Percentiles rank a stretch among this genome's conserved stretches.
These are phyloP conservation scores for Penstemon eatonii DNA, from an alignment of 257 asterid species.

Conservation along the genomic window DNA sequence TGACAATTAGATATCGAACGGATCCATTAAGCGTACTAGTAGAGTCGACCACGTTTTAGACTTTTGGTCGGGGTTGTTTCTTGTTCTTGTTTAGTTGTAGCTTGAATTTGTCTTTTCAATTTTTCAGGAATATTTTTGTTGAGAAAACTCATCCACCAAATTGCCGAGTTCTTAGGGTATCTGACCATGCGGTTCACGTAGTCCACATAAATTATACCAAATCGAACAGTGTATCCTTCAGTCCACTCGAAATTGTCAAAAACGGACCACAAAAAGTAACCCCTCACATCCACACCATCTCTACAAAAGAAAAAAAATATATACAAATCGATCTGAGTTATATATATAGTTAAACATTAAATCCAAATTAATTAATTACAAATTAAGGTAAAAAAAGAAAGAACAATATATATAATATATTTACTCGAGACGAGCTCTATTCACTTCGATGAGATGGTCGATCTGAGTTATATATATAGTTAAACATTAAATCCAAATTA, in stretches of 20 bases:
- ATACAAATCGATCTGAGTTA: neutral
- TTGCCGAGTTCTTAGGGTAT: constrained; percentile 25
- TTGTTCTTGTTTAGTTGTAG: too few species aligned
- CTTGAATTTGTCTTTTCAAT: too few species aligned
- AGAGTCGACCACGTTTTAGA: too few species aligned
- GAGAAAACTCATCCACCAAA: constrained; percentile 31
- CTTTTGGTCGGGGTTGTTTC: too few species aligned
- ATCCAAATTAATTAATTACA: too few species aligned
- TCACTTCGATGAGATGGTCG: constrained; percentile 12
- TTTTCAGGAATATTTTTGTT: neutral
- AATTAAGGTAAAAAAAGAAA: neutral
- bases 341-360: too few species aligned
- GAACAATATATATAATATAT: neutral
- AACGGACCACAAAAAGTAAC: constrained; percentile 22
- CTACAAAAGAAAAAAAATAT: neutral
- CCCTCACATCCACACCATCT: constrained; percentile 3
- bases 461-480: too few species aligned
- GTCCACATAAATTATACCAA: constrained; percentile 25
- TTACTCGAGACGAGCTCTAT: constrained; percentile 21
- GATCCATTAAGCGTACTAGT: too few species aligned
- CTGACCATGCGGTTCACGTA: constrained; percentile 15
- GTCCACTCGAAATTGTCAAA: constrained; percentile 32
- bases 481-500: too few species aligned
- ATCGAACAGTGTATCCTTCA: constrained; percentile 27
- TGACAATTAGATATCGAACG: too few species aligned